Conservation (phyloP, 177 flowering plant species). For the Tripterygium wilfordii region DNA sequence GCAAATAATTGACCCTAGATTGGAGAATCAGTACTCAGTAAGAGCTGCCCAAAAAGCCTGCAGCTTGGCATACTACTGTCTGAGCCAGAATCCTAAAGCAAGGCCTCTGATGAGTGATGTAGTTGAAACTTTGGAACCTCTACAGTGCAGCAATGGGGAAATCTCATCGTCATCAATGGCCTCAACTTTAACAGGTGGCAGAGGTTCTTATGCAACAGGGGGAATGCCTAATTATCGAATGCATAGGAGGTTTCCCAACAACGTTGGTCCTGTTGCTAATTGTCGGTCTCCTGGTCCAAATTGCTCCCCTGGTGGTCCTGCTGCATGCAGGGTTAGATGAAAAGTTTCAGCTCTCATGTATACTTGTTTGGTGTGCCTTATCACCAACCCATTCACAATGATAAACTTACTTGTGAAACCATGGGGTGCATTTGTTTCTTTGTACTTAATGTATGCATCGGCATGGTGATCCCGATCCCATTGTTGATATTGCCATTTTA, state of each 20-base stretch:
- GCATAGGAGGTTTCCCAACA: slow-evolving; percentile 43
- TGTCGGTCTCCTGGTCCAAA: slow-evolving; percentile 69
- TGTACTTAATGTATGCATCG: slow-evolving; percentile 9
- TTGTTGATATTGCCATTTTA: slow-evolving; percentile 1
- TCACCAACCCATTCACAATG: neutral
- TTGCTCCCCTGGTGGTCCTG: slow-evolving; percentile 70
- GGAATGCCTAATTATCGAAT: slow-evolving; percentile 44
- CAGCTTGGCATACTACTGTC: slow-evolving; percentile 92
- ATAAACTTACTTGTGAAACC: neutral
- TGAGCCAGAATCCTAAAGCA: slow-evolving; percentile 96
- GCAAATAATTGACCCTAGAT: slow-evolving; percentile 87
- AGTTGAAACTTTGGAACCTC: slow-evolving; percentile 94
- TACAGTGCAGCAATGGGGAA: slow-evolving; percentile 55
- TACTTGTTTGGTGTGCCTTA: slow-evolving; percentile 14
- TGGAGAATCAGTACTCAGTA: slow-evolving; percentile 81
- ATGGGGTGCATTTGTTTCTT: slow-evolving; percentile 7
- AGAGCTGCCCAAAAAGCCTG: slow-evolving; percentile 98
- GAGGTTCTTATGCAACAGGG: slow-evolving; percentile 33
- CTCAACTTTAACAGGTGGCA: slow-evolving; percentile 19
- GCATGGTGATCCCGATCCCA: slow-evolving; percentile 5
- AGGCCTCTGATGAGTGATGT: slow-evolving; percentile 98
- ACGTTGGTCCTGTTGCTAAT: slow-evolving; percentile 41
- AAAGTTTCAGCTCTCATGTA: slow-evolving; percentile 15
- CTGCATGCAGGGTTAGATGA: slow-evolving; percentile 84
- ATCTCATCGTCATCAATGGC: slow-evolving; percentile 21